Evolutionary conservation across 75 land plant species (phyloP).

Genomic region (Chamaecyparis obtusa): DNA sequence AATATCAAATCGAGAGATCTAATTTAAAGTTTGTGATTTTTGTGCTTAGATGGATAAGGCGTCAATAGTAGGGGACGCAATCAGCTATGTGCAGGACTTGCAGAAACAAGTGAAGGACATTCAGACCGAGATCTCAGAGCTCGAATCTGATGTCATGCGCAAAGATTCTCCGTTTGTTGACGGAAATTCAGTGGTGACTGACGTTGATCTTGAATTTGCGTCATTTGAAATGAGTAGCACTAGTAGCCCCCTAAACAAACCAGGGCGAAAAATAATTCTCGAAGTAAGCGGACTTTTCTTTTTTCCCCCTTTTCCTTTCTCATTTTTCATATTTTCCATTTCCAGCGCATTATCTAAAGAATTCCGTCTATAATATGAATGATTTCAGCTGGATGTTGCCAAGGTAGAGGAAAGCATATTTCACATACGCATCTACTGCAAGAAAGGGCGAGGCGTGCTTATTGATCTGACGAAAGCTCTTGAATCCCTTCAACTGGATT

Average conservation of each 20-base stretch:
- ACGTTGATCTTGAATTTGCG: neutral
- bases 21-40: no score
- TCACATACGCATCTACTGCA: no score
- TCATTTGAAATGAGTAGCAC: no score
- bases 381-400: no score
- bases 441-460: no score
- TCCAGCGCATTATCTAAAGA: no score
- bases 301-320: no score
- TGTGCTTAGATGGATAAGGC: constrained; percentile 84
- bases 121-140: neutral
- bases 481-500: no score
- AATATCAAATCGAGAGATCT: neutral
- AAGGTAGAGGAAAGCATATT: no score
- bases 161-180: neutral
- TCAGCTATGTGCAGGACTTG: constrained; percentile 57
- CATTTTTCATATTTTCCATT: no score
- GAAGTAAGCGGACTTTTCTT: neutral
- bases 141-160: neutral
- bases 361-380: no score
- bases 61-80: constrained; percentile 85
- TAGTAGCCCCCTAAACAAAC: neutral
- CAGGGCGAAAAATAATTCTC: neutral
- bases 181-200: neutral
- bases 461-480: no score
- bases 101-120: constrained; percentile 50